Percentiles rank a stretch among this genome's conserved stretches.
Conservation (phyloP, 1,139 yeast species). For the Yamadazyma taylorii region DNA sequence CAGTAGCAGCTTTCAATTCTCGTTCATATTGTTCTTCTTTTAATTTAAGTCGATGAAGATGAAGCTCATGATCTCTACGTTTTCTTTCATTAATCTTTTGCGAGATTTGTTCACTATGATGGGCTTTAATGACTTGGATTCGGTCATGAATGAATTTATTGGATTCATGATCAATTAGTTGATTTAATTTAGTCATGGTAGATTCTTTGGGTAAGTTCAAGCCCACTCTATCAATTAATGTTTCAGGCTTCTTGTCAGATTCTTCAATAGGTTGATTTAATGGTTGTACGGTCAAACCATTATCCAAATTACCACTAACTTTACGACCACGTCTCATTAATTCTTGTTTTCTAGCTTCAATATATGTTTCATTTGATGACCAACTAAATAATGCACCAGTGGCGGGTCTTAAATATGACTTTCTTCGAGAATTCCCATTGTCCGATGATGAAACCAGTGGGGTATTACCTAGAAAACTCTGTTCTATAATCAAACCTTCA, state of each 20-base stretch:
- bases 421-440: conserved; percentile 1
- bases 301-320: conserved; percentile 3
- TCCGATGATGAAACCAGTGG: conserved; percentile 2
- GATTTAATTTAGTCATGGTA: conserved; percentile 26
- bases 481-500: conserved; percentile 29
- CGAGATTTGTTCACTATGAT: conserved; percentile 40
- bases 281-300: neutral
- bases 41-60: conserved; percentile 33
- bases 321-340: conserved; percentile 12
- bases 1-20: conserved; percentile 28
- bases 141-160: conserved; percentile 40
- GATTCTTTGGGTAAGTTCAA: conserved; percentile 20
- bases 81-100: conserved; percentile 43
- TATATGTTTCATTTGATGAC: conserved; percentile 46
- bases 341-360: conserved; percentile 34
- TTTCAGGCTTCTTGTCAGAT: conserved; percentile 6
- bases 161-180: conserved; percentile 37
- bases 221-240: conserved; percentile 5
- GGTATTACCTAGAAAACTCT: conserved; percentile 25
- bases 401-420: conserved; percentile 14
- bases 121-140: conserved; percentile 39
- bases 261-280: conserved; percentile 5
- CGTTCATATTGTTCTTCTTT: conserved; percentile 45
- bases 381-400: conserved; percentile 44
- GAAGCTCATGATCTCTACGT: conserved; percentile 41